These are phyloP conservation scores for Lasiodiplodia citricola DNA, from an alignment of 2,329 filamentous ascomycete genomes.

Conservation along the genomic window DNA sequence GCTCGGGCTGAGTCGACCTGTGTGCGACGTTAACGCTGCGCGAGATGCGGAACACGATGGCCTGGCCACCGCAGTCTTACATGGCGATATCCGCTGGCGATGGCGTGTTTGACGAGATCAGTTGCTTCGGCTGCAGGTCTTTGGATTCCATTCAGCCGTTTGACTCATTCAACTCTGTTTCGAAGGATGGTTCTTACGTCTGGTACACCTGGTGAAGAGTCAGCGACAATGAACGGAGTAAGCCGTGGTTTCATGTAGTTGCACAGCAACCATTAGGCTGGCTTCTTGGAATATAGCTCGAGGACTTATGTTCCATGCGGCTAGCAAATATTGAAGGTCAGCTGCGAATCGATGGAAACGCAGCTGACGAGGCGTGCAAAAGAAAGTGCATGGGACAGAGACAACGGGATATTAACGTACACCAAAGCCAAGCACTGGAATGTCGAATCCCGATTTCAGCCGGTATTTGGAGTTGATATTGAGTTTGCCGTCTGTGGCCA, in stretches of 20 bases:
- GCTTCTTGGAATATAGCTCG: background rate
- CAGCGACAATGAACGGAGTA: background rate
- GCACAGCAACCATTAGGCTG: constrained; percentile 13
- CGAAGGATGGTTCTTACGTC: constrained; percentile 37
- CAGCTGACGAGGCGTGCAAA: background rate
- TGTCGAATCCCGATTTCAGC: constrained; percentile 65
- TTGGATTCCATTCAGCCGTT: background rate
- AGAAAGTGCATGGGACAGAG: constrained; percentile 17
- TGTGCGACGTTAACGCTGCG: background rate
- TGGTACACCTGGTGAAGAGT: constrained; percentile 43
- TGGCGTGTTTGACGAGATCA: constrained; percentile 59
- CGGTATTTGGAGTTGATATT: constrained; percentile 55
- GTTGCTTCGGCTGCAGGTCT: constrained; percentile 64
- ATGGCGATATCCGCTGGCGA: constrained; percentile 58
- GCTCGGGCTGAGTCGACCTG: constrained; percentile 54
- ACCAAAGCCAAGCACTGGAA: constrained; percentile 65
- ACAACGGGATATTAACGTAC: constrained; percentile 43
- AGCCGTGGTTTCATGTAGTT: constrained; percentile 1
- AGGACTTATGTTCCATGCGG: background rate
- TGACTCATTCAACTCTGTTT: background rate
- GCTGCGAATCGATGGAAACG: background rate
- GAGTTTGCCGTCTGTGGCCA: constrained; percentile 45
- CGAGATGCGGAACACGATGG: background rate
- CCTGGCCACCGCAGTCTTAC: background rate
- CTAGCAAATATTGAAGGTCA: background rate